A percentile compares a stretch with the other conserved stretches of the same genome.
phyloP scores from a whole-genome alignment of 1,284 basidiomycete species.

The Cryptococcus sp. region DNA sequence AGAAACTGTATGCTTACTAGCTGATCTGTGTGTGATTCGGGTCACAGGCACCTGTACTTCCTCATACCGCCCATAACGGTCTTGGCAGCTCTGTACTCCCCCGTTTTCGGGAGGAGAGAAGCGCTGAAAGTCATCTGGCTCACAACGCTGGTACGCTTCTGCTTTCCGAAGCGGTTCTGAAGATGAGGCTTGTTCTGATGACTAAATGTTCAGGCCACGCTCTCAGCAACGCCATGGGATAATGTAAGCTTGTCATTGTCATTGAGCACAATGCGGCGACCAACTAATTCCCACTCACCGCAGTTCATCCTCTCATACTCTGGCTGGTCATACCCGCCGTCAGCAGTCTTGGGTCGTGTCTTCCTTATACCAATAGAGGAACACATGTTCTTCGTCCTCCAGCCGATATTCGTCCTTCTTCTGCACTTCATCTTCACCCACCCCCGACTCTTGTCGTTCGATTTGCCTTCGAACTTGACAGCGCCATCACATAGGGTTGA shows the following conservation, averaged over 20 bases:
- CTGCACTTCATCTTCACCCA: slow-evolving; percentile 34
- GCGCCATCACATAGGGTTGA: background rate
- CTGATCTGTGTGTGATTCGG: background rate
- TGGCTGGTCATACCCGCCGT: slow-evolving; percentile 40
- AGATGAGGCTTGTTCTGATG: background rate
- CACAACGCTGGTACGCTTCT: slow-evolving; percentile 36
- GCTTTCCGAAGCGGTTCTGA: background rate
- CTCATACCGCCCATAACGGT: slow-evolving; percentile 39
- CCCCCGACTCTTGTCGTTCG: slow-evolving; percentile 32
- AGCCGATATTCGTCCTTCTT: slow-evolving; percentile 39
- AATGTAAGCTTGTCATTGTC: slow-evolving; percentile 29
- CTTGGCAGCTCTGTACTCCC: slow-evolving; percentile 31
- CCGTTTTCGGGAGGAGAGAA: slow-evolving; percentile 41
- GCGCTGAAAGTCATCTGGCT: slow-evolving; percentile 39
- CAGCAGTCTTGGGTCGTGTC: slow-evolving; percentile 35
- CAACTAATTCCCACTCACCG: background rate
- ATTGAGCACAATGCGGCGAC: background rate
- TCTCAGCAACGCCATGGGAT: slow-evolving; percentile 49
- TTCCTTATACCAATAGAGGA: slow-evolving; percentile 45
- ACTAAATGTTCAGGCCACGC: slow-evolving; percentile 26
- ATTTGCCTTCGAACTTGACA: slow-evolving; percentile 5
- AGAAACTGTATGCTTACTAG: too few relatives aligned
- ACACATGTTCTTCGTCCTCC: slow-evolving; percentile 48
- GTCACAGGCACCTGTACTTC: slow-evolving; percentile 34
- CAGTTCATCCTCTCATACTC: slow-evolving; percentile 31